Percentiles rank a stretch among this genome's conserved stretches.
phyloP scores from a whole-genome alignment of 805 yeast species.

The Pichia cephalocereana region DNA sequence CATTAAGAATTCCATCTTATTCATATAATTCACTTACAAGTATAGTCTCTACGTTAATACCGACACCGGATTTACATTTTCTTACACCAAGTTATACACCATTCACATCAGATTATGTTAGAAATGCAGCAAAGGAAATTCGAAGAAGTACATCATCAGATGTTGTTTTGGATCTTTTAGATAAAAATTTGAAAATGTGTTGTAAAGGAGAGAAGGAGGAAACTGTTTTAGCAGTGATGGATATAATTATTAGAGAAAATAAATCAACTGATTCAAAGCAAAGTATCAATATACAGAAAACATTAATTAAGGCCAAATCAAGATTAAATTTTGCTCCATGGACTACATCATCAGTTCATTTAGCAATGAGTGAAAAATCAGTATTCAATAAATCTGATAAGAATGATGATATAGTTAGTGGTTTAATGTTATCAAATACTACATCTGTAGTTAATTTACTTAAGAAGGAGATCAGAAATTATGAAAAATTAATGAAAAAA shows the following conservation, averaged over 20 bases:
- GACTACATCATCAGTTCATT: slow-evolving; percentile 71
- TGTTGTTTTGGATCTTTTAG: slow-evolving; percentile 71
- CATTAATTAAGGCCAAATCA: slow-evolving; percentile 43
- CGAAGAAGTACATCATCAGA: slow-evolving; percentile 74
- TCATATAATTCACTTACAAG: slow-evolving; percentile 82
- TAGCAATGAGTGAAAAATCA: slow-evolving; percentile 68
- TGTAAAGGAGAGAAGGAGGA: slow-evolving; percentile 32
- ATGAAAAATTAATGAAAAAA: slow-evolving; percentile 68
- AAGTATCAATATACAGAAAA: slow-evolving; percentile 44
- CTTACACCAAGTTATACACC: slow-evolving; percentile 65
- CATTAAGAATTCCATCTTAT: slow-evolving; percentile 77
- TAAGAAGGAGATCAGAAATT: slow-evolving; percentile 60
- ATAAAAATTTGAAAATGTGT: slow-evolving; percentile 71
- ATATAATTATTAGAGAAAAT: slow-evolving; percentile 53
- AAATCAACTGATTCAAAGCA: background rate
- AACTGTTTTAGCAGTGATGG: slow-evolving; percentile 52
- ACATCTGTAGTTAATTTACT: slow-evolving; percentile 65
- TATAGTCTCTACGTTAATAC: slow-evolving; percentile 71
- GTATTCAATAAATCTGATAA: slow-evolving; percentile 33
- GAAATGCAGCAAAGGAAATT: slow-evolving; percentile 40
- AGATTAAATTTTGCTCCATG: slow-evolving; percentile 76
- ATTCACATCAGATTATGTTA: slow-evolving; percentile 51
- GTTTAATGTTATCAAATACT: slow-evolving; percentile 76
- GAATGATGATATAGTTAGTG: slow-evolving; percentile 46
- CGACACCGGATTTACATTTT: slow-evolving; percentile 78